Conservation (phyloP, 2,329 filamentous ascomycete genomes). For the Lasiodiplodia sp. region DNA sequence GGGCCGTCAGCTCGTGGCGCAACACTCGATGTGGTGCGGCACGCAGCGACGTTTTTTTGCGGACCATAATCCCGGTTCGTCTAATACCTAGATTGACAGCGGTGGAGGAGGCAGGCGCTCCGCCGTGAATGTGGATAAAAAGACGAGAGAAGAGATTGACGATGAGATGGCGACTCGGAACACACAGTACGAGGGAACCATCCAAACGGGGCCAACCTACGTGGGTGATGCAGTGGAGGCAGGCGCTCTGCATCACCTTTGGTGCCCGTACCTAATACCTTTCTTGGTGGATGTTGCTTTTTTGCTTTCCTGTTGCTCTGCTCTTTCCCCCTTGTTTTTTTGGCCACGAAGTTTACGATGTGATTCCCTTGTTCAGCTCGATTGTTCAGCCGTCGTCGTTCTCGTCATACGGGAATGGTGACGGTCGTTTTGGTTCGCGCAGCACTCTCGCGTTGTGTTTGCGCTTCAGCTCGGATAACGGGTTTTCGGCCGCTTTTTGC, state of each 20-base stretch:
- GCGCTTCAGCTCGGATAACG: neutral
- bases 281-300: constrained; percentile 7
- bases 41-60: constrained; percentile 9
- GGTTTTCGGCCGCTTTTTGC: constrained; percentile 4
- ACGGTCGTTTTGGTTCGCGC: neutral
- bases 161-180: constrained; percentile 21
- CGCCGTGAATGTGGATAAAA: constrained; percentile 12
- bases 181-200: constrained; percentile 1
- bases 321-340: neutral
- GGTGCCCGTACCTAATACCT: constrained; percentile 16
- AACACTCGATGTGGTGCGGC: constrained; percentile 12
- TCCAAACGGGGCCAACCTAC: constrained; percentile 11
- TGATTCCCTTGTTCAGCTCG: constrained; percentile 26
- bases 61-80: constrained; percentile 9
- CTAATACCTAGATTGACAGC: constrained; percentile 27
- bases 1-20: constrained; percentile 4
- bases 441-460: neutral
- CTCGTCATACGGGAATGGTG: neutral
- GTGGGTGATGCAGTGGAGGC: constrained; percentile 23
- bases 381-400: neutral
- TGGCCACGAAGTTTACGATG: constrained; percentile 29
- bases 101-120: constrained; percentile 29
- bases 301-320: neutral
- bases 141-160: constrained; percentile 6
- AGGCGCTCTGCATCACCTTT: constrained; percentile 26